Evolutionary conservation across 2,329 filamentous ascomycete genomes (phyloP), one percentile per base, ranked within the genome.

Genomic region (Sporothrix curviconia): DNA sequence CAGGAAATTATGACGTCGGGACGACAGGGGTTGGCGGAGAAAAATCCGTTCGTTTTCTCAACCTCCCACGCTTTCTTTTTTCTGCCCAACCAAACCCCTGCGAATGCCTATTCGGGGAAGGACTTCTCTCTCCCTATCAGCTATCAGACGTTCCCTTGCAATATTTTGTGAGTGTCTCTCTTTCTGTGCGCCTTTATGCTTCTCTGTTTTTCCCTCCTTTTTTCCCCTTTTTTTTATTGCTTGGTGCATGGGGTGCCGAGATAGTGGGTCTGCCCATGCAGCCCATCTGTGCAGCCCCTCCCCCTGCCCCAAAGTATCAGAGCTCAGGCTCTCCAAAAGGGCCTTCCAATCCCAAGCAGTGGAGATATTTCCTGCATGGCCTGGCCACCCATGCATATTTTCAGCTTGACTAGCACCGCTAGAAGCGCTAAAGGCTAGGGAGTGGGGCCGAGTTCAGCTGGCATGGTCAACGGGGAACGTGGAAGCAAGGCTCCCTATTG

Each of bases 361-460:
- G 36, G 7, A 6, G 28, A 32, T 5, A 32, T 32, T 32, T 5
- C 28, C 55, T 56, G 57, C 55, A 61, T 53, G 53, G 46, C 53
- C 46, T 58, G 55, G 9, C 36, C 28, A 25, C 6, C 12, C 9
- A 7, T 34, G 54, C 43, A 36, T 50, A 30, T 50, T 43, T 50
- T 51, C 58, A 61, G 58, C 58, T 61, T 37, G 53, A 47, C 56
- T 37, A 32, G 58, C 47, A 53, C 32, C 51, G 46, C 57, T 58
- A 58, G 46, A 28, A 17, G 7, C n/a, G 36, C 53, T 53, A 32
- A 5, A 6, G 28, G 11, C 28, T 5, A 32, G 6, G 11, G 53
- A 61, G 58, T 50, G 53, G 25, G 24, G 39, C 17, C 43, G 28
- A 46, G 47, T 60, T 61, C 60, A 61, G 60, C 60, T 61, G 57